A percentile compares a stretch with the other conserved stretches of the same genome.
These are phyloP conservation scores for Paulownia fortunei DNA, from an alignment of 257 asterid species.

Conservation along the genomic window DNA sequence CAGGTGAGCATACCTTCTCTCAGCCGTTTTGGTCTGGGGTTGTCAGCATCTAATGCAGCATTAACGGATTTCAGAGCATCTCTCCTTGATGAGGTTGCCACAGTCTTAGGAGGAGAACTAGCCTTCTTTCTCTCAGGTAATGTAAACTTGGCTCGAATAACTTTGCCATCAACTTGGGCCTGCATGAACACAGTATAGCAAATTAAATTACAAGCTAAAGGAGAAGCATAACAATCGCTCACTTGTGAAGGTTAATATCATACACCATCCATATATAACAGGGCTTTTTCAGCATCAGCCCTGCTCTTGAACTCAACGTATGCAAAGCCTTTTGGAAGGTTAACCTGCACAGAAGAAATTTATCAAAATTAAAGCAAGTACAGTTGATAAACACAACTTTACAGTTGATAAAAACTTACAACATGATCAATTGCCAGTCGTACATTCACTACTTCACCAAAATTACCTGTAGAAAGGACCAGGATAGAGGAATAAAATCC, in stretches of 20 bases:
- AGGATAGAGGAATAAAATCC: background rate
- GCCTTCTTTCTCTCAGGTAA: conserved; percentile 66
- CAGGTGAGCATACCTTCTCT: conserved; percentile 52
- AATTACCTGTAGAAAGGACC: conserved; percentile 52
- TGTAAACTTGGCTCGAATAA: conserved; percentile 71
- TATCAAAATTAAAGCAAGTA: background rate
- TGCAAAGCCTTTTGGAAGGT: conserved; percentile 73
- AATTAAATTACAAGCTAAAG: background rate
- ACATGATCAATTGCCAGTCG: conserved; percentile 61
- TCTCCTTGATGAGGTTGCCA: conserved; percentile 54
- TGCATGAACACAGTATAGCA: conserved; percentile 33
- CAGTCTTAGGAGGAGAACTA: conserved; percentile 55
- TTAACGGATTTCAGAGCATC: conserved; percentile 54
- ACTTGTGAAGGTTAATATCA: conserved; percentile 17
- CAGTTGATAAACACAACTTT: background rate
- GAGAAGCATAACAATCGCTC: background rate
- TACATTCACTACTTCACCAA: conserved; percentile 74
- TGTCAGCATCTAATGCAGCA: conserved; percentile 49
- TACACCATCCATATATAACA: conserved; percentile 71
- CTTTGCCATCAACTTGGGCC: conserved; percentile 83
- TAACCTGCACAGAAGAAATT: conserved; percentile 48
- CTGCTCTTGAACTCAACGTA: conserved; percentile 72
- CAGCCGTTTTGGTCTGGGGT: conserved; percentile 57
- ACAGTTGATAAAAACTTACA: conserved; percentile 43
- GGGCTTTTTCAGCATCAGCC: conserved; percentile 76